Percentiles rank a stretch among this genome's conserved stretches.
Conservation (phyloP, 352 stramenopile genomes). For the Phytophthora quininea region DNA sequence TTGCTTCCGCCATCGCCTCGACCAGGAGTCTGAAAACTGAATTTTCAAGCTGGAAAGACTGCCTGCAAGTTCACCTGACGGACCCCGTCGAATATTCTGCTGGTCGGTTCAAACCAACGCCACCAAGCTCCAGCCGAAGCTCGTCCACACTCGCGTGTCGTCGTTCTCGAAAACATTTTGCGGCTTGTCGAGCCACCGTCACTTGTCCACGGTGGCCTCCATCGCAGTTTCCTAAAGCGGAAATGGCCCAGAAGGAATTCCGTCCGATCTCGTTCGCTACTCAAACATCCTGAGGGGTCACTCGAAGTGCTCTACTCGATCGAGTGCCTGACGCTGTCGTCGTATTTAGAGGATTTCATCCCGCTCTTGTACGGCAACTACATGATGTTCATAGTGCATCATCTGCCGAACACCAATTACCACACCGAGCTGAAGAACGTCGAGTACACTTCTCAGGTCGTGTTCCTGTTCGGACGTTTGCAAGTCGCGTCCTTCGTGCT, state of each 20-base stretch:
- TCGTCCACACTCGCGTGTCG: background rate
- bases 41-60: constrained; percentile 13
- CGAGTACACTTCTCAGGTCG: background rate
- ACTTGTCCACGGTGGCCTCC: background rate
- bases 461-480: constrained; percentile 31
- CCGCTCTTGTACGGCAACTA: constrained; percentile 40
- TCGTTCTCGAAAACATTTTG: constrained; percentile 1
- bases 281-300: constrained; percentile 9
- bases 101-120: background rate
- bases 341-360: constrained; percentile 47
- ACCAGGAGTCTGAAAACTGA: background rate
- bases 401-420: constrained; percentile 37
- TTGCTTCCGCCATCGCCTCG: constrained; percentile 7
- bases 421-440: constrained; percentile 39
- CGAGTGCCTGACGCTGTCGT: constrained; percentile 41
- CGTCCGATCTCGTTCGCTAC: background rate
- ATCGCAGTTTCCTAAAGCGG: background rate
- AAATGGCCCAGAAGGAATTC: background rate
- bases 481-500: constrained; percentile 31
- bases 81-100: background rate
- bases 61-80: background rate
- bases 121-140: background rate
- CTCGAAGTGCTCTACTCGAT: constrained; percentile 30
- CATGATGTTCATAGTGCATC: constrained; percentile 23
- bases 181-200: background rate